Base-by-base conservation (phyloP, 495 filamentous ascomycete species). In the Penicillium dipodomyicola region DNA sequence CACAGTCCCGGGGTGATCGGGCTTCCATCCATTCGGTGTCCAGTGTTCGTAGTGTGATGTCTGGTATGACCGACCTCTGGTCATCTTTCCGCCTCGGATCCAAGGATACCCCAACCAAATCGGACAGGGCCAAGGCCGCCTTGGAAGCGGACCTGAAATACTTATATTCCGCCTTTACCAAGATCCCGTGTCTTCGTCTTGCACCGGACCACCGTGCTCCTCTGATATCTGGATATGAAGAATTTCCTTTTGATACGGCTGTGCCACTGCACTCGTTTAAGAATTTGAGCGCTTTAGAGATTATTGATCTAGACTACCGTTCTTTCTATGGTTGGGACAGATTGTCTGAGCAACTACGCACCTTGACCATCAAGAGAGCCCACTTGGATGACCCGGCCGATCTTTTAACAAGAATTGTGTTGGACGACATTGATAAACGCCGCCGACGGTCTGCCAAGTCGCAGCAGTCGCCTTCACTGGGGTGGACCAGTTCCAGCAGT, bases 171-270 rank as follows among this genome's bases (percentile, higher is more conserved):
- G 91, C 94, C 54, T 97, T 97, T 72, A 98, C 94, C 65, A 98
- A 98, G 75, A 96, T 97, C 53, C 94, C 94, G 4, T 96, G 89
- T 63, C 77, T 98, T 42, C 85, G 87, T 54, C 77, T 98, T 48
- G 84, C 92, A 1, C 92, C 92, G 8, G 94, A 97, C 71, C 90
- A 89, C 72, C 89, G 90, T 47, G 91, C 92, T 35, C 85, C 87
- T 41, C 73, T 96, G 63, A 96, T 98, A 59, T 82, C 85, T 56
- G 93, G 92, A 30, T 97, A 92, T 67, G 94, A 98, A 71, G 94
- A 97, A 66, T 98, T 98, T 65, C 94, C 94, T 4, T 96, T 98
- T 70, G 94, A 98, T 68, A 94, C 90, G 39, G 94, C 94, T n/a
- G 94, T 98, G 25, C 94, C 94, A 17, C 76, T 97, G 11, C 86